phyloP scores from a whole-genome alignment of 2,329 filamentous ascomycete genomes.

The Emergomyces orientalis region DNA sequence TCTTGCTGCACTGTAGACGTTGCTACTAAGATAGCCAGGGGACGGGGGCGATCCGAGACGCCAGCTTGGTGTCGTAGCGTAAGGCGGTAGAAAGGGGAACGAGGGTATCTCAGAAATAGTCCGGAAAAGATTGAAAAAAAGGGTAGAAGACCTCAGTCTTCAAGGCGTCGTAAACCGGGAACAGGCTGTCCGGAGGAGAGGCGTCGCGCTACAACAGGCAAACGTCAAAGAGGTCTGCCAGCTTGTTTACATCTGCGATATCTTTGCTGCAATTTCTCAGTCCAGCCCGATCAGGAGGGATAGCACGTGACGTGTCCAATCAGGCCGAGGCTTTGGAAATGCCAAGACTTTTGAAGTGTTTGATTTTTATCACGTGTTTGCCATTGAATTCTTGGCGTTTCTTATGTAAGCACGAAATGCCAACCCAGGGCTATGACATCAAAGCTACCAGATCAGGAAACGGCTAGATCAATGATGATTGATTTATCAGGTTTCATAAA shows the following conservation, averaged over 20 bases:
- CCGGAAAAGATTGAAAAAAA: neutral
- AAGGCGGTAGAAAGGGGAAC: neutral
- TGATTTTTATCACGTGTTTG: neutral
- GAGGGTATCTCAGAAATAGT: neutral
- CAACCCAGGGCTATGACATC: neutral
- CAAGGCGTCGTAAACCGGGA: neutral
- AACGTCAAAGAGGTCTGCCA: neutral
- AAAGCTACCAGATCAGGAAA: neutral
- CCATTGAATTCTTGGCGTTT: neutral
- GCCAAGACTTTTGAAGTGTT: neutral
- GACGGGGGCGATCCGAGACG: neutral
- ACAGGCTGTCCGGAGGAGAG: neutral
- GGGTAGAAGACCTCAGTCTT: neutral
- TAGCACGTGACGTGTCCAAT: conserved; percentile 2
- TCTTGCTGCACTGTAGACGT: conserved; percentile 17
- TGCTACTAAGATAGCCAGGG: conserved; percentile 15
- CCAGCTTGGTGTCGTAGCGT: neutral
- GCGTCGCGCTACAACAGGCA: neutral
- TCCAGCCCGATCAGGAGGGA: neutral
- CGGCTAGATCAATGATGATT: neutral
- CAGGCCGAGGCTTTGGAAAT: conserved; percentile 1
- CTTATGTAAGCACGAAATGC: too few species aligned
- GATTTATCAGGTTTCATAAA: neutral
- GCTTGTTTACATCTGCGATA: neutral
- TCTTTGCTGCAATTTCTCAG: neutral